These are phyloP conservation scores for Casaregolazyma suthepensis DNA, from an alignment of 1,139 yeast genomes.

Conservation along the genomic window DNA sequence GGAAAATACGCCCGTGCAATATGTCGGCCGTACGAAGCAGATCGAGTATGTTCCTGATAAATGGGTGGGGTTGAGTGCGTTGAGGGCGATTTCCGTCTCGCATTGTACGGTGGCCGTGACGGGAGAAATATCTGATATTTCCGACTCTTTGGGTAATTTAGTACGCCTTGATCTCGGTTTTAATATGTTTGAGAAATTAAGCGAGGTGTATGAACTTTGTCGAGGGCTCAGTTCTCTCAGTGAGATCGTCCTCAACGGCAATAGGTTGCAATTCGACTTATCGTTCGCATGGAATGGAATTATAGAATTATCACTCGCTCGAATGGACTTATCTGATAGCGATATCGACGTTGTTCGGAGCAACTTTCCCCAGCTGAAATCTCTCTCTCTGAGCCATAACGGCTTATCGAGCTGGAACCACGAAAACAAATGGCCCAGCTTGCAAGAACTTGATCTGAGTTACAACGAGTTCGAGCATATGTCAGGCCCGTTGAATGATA, in stretches of 20 bases:
- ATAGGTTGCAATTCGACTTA: conserved; percentile 38
- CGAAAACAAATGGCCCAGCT: conserved; percentile 29
- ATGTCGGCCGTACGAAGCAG: conserved; percentile 40
- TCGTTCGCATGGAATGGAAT: conserved; percentile 15
- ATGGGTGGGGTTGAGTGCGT: conserved; percentile 44
- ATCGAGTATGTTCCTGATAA: conserved; percentile 63
- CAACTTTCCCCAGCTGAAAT: conserved; percentile 41
- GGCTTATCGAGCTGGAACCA: conserved; percentile 22
- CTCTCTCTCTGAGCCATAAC: conserved; percentile 45
- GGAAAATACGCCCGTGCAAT: conserved; percentile 20
- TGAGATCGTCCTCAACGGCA: conserved; percentile 57
- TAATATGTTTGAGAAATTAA: conserved; percentile 47
- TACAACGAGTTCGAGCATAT: conserved; percentile 10
- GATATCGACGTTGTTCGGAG: conserved; percentile 31
- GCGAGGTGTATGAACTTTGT: conserved; percentile 38
- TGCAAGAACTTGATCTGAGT: conserved; percentile 9
- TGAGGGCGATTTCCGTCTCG: conserved; percentile 39
- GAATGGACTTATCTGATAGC: conserved; percentile 30
- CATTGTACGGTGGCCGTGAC: conserved; percentile 40
- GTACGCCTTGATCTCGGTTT: conserved; percentile 53
- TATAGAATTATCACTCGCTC: conserved; percentile 33
- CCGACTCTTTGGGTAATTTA: conserved; percentile 31
- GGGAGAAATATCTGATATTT: too few relatives aligned
- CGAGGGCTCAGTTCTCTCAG: conserved; percentile 35
- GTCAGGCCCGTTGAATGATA: conserved; percentile 15